Base-by-base conservation (phyloP, 2,329 filamentous ascomycete species). In the Microthyrium microscopicum region DNA sequence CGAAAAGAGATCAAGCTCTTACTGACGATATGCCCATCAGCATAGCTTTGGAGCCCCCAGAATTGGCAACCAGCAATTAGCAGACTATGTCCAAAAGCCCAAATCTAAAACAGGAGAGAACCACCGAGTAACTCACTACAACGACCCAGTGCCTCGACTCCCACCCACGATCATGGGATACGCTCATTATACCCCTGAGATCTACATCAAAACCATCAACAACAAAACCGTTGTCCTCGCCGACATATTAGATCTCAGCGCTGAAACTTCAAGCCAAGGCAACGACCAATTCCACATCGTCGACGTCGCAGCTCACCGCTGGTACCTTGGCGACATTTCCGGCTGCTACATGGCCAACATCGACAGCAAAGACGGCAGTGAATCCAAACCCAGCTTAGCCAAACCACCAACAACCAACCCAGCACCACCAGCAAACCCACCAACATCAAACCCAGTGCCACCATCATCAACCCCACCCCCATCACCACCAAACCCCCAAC, bases 31-130 rank as follows among this genome's bases (percentile, higher is more conserved):
- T n/a, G n/a, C n/a, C n/a, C n/a, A n/a, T 4, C 34, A 44, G 27
- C 78, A 73, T 60, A 74, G 68, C 1, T 82, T 66, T 54, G 77
- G 77, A 40, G 61, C 68, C 16, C 77, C 77, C 2, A 73, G 74
- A 30, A 61, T 74, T 12, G 77, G 73, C 39, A 74, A 77, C 51
- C 45, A 48, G 3, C 58, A 50, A 13, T 61, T 78, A 37, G 62
- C 61, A 34, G 47, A 57, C 35, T 74, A 62, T 46, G 56, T 80
- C 39, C 61, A 60, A 5, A 43, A 43, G 29, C 21, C 13, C 13
- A 20, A 25, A 12, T 9, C 19, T 7, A 69, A 75, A 42, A 38
- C 54, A 2, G 67, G 68, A 2, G 55, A 60, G 34, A 48, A 48
- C 36, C 75, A 62, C 55, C 71, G 77, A 40, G 59, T 80, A 32